Evolutionary conservation across 495 filamentous ascomycete genomes (phyloP).

Genomic region (Penicillium turbatum): DNA sequence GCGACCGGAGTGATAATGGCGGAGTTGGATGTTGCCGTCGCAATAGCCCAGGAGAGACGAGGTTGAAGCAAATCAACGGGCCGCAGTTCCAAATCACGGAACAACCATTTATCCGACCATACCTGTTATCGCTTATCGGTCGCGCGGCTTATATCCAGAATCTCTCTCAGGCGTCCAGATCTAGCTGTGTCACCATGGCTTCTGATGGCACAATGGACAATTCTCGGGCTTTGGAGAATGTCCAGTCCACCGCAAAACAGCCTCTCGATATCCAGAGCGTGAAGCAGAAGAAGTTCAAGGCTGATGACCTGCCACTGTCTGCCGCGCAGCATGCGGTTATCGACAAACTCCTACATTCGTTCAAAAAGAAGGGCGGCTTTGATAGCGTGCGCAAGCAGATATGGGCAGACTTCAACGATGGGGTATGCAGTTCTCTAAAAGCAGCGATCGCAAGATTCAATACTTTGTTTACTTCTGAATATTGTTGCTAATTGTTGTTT

Average conservation of each 20-base stretch:
- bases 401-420: constrained; percentile 74
- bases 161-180: neutral
- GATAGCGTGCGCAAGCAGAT: constrained; percentile 77
- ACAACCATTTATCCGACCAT: constrained; percentile 18
- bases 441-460: neutral
- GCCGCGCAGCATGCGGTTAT: constrained; percentile 69
- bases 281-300: constrained; percentile 69
- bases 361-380: constrained; percentile 89
- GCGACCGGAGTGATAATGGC: constrained; percentile 18
- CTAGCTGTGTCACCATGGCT: neutral
- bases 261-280: constrained; percentile 35
- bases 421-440: constrained; percentile 47
- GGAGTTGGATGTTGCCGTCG: constrained; percentile 19
- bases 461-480: neutral
- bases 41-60: constrained; percentile 26
- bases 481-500: constrained; percentile 15
- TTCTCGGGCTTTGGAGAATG: constrained; percentile 34
- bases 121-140: constrained; percentile 28
- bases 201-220: constrained; percentile 38
- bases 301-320: constrained; percentile 74
- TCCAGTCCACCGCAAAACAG: constrained; percentile 25
- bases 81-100: constrained; percentile 42
- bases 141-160: constrained; percentile 17
- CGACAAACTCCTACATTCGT: constrained; percentile 70
- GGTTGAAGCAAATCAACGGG: constrained; percentile 41